Base-by-base conservation (phyloP, 768 basidiomycete species). In the Trametopsis cervina region DNA sequence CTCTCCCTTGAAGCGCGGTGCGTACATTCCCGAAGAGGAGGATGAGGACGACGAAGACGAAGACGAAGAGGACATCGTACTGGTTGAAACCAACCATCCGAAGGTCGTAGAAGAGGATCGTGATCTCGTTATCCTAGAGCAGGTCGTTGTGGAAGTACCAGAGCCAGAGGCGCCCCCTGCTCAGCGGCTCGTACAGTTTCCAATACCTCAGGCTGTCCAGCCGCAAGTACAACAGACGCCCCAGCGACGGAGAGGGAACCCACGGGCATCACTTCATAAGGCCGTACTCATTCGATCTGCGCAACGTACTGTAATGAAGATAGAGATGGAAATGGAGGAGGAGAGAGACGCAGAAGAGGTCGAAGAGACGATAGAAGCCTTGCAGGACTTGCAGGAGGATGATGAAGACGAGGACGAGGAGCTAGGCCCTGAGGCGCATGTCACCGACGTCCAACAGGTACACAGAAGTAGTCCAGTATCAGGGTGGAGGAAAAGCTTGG, bases 201-300 rank as follows among this genome's bases (percentile, higher is more conserved):
- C 50, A 26, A 42, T 51, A 18, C 54, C 47, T 10, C 49, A 50
- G 26, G 44, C 39, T 15, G 47, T 54, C 5, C 39, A 35, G 18
- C 50, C 41, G 25, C 44, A 36, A 4, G 55, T 50, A 12, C 38
- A 46, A 13, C 57, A 51, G 17, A 59, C 61, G 4, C 61, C 62
- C 41, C 27, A n/a, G n/a, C 51, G 47, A 40, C 65, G 41, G 4
- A 57, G 57, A 10, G 57, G 61, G 20, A 50, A 48, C 10, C 56
- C 61, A 3, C 67, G 76, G 1, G 69, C 69, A 13, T 80, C 78
- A 2, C 64, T 88, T 1, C 84, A 88, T 55, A 77, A 78, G 11
- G 80, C 81, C 0, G 85, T 88, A 2, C 67, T 88, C 9, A 77
- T 88, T 11, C 74, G 83, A 9, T 83, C 80, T 33, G 83, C 82